Evolutionary conservation across 2,329 filamentous ascomycete species (phyloP).

Genomic region (Talaromyces sp.): DNA sequence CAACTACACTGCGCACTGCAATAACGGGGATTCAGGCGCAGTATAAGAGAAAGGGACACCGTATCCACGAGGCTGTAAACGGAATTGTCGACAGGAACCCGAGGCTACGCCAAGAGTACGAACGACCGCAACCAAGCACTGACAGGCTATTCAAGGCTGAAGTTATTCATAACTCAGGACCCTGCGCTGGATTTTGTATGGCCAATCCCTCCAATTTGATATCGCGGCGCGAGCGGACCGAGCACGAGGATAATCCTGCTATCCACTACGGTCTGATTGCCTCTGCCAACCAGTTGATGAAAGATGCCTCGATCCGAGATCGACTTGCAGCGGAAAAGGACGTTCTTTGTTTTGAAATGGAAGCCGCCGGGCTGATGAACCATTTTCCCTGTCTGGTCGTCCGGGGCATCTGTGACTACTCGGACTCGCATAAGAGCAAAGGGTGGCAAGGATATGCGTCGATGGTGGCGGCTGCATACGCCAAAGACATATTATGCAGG

Average conservation of each 20-base stretch:
- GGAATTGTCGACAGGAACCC: too few species aligned
- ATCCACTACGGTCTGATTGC: constrained; percentile 14
- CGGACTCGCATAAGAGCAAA: constrained; percentile 34
- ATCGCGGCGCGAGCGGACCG: not conserved
- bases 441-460: constrained; percentile 17
- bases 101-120: not conserved
- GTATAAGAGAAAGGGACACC: too few species aligned
- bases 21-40: too few species aligned
- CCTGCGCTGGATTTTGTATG: not conserved
- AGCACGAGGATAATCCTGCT: not conserved
- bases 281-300: constrained; percentile 13
- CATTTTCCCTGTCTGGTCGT: constrained; percentile 20
- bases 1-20: too few species aligned
- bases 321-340: constrained; percentile 6
- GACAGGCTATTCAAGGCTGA: not conserved
- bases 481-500: constrained; percentile 15
- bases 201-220: not conserved
- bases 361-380: constrained; percentile 1
- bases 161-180: not conserved
- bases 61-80: too few species aligned
- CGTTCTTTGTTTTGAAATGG: constrained; percentile 25
- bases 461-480: constrained; percentile 23
- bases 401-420: constrained; percentile 38
- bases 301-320: constrained; percentile 2
- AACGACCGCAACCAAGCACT: not conserved